Conservation (phyloP, 805 yeast genomes). For the Vanderwaltozyma polyspora region DNA sequence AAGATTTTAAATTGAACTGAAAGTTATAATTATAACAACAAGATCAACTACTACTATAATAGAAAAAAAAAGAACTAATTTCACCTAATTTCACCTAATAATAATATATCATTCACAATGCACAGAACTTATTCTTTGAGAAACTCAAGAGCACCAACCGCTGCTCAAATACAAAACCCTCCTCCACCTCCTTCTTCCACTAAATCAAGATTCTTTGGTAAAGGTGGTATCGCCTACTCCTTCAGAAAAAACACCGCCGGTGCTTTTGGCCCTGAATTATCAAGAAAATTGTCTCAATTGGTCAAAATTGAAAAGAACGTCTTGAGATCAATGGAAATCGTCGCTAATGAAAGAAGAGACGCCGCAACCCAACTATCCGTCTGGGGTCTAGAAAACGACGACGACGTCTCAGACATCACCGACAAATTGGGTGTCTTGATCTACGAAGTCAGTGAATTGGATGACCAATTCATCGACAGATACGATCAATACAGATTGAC, state of each 20-base stretch:
- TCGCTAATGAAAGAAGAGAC: conserved; percentile 67
- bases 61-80: too few relatives aligned
- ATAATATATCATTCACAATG: too few relatives aligned
- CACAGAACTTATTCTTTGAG: conserved; percentile 98
- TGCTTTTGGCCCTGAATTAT: conserved; percentile 66
- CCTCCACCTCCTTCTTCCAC: conserved; percentile 92
- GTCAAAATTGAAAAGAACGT: conserved; percentile 77
- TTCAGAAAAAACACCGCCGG: conserved; percentile 68
- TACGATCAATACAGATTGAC: conserved; percentile 81
- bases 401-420: conserved; percentile 75
- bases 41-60: too few relatives aligned
- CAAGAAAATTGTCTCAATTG: conserved; percentile 60
- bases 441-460: conserved; percentile 76
- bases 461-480: conserved; percentile 76
- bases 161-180: conserved; percentile 85
- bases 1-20: too few relatives aligned
- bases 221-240: conserved; percentile 47
- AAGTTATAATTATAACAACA: too few relatives aligned
- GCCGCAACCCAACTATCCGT: conserved; percentile 72
- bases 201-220: conserved; percentile 76
- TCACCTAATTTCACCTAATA: too few relatives aligned
- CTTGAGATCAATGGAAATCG: conserved; percentile 65
- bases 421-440: conserved; percentile 78
- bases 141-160: conserved; percentile 92
- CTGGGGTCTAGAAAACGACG: conserved; percentile 85